These are phyloP conservation scores for Zymoseptoria passerinii DNA, from an alignment of 2,329 filamentous ascomycete species.

Conservation along the genomic window DNA sequence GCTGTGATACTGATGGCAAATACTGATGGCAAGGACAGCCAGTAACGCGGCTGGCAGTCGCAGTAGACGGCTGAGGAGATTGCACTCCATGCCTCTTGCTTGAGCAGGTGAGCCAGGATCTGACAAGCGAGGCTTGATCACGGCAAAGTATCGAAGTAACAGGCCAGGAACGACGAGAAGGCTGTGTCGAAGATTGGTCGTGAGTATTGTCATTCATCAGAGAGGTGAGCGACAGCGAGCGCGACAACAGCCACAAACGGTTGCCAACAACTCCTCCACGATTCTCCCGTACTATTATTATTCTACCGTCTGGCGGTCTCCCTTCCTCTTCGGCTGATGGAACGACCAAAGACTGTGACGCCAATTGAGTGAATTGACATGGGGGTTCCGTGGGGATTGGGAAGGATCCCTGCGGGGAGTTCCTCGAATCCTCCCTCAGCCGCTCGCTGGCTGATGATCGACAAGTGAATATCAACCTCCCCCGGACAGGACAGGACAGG, in stretches of 20 bases:
- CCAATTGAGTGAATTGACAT: neutral
- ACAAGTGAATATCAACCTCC: neutral
- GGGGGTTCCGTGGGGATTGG: no score
- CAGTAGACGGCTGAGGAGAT: constrained; percentile 10
- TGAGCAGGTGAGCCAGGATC: neutral
- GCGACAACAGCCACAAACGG: neutral
- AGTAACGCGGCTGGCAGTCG: constrained; percentile 18
- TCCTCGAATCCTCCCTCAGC: no score
- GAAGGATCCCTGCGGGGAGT: neutral
- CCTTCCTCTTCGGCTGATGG: no score
- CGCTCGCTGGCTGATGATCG: neutral
- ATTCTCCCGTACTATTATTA: neutral
- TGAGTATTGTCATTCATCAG: neutral
- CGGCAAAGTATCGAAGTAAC: neutral
- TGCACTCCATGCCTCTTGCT: neutral
- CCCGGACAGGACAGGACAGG: no score
- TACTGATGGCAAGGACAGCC: constrained; percentile 10
- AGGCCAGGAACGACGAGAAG: neutral
- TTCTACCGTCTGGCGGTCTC: no score
- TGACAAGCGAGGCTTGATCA: neutral
- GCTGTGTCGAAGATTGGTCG: neutral
- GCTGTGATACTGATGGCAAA: no score
- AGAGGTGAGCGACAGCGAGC: neutral
- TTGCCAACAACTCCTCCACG: neutral
- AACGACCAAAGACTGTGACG: neutral